Conservation (phyloP, 2,329 filamentous ascomycete species). For the Phialocephala subalpina region DNA sequence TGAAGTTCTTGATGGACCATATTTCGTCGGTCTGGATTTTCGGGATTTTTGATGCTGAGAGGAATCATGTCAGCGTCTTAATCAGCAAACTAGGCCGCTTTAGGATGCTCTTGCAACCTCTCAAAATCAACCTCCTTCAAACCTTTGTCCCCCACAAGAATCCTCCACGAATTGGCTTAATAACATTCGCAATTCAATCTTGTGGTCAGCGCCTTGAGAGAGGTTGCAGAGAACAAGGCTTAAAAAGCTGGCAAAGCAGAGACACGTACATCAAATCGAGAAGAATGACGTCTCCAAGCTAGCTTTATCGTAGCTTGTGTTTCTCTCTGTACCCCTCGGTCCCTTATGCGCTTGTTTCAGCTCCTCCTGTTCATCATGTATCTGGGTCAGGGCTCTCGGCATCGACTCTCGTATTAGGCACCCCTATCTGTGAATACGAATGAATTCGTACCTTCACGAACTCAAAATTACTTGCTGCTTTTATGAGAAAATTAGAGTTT, state of each 20-base stretch:
- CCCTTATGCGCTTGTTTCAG: not conserved
- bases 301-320: not conserved
- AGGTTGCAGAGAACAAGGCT: not conserved
- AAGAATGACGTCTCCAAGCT: not conserved
- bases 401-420: too few species aligned
- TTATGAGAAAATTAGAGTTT: not conserved
- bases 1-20: constrained; percentile 15
- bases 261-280: not conserved
- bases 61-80: not conserved
- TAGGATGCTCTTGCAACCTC: not conserved
- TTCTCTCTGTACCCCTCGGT: not conserved
- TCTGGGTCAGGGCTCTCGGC: not conserved
- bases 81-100: constrained; percentile 5
- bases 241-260: not conserved
- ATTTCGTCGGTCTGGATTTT: not conserved
- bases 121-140: constrained; percentile 1
- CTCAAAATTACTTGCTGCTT: not conserved
- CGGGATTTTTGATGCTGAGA: constrained; percentile 3
- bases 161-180: not conserved
- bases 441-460: constrained; percentile 3
- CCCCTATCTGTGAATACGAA: not conserved
- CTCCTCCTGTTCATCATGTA: not conserved
- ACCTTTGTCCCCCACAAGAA: not conserved
- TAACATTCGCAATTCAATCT: not conserved
- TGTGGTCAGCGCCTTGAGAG: not conserved